Evolutionary conservation across 2,329 filamentous ascomycete genomes (phyloP).

Genomic region (Hawksworthiomyces lignivorus): DNA sequence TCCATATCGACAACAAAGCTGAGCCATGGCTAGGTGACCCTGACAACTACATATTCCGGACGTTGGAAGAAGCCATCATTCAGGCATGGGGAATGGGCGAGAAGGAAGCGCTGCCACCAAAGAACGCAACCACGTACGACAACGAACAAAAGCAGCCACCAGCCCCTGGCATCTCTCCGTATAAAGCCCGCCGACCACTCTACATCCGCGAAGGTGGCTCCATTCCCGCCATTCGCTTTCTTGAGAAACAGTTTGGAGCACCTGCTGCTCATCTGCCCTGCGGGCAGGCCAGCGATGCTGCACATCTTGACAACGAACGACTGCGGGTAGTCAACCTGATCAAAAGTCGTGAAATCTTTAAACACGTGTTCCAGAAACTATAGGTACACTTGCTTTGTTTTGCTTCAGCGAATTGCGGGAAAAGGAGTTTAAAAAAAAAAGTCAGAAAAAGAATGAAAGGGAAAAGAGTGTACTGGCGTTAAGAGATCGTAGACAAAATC

Average conservation of each 20-base stretch:
- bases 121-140: background rate
- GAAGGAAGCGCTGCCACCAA: slow-evolving; percentile 1
- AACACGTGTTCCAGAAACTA: slow-evolving; percentile 69
- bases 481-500: no score
- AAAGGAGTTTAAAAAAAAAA: no score
- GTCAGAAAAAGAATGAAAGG: no score
- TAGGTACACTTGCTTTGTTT: no score
- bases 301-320: slow-evolving; percentile 94
- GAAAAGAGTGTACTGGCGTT: no score
- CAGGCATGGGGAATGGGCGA: slow-evolving; percentile 67
- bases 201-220: slow-evolving; percentile 95
- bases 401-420: no score
- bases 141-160: slow-evolving; percentile 14
- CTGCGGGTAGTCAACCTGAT: slow-evolving; percentile 78
- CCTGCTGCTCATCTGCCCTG: slow-evolving; percentile 90
- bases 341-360: slow-evolving; percentile 89
- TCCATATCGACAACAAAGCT: slow-evolving; percentile 85
- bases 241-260: slow-evolving; percentile 89
- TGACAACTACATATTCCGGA: slow-evolving; percentile 82
- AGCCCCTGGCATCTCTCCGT: no score
- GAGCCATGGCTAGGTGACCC: slow-evolving; percentile 96
- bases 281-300: slow-evolving; percentile 87
- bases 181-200: slow-evolving; percentile 55
- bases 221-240: slow-evolving; percentile 86
- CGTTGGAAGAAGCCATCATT: slow-evolving; percentile 76